Conservation (phyloP, 148 eudicot genomes). For the Rhododendron henanense region DNA sequence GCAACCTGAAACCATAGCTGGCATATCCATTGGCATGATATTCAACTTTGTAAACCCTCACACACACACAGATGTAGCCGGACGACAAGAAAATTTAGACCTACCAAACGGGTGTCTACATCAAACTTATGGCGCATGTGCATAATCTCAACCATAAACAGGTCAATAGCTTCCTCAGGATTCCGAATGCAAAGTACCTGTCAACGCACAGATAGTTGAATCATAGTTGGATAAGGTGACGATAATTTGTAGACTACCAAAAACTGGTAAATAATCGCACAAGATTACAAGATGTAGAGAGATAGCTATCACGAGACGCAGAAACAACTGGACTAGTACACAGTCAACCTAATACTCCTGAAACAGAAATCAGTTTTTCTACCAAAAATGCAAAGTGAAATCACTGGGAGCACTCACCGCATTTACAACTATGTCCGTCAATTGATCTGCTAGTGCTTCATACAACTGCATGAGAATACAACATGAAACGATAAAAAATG, state of each 20-base stretch:
- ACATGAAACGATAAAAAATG: neutral
- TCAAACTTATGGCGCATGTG: slow-evolving; percentile 99
- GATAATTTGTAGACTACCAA: neutral
- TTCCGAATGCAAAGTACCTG: slow-evolving; percentile 96
- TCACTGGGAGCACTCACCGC: slow-evolving; percentile 49
- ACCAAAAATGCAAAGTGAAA: slow-evolving; percentile 5
- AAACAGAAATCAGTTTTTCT: neutral
- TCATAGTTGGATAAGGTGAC: neutral
- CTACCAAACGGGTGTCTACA: slow-evolving; percentile 89
- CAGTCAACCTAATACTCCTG: neutral
- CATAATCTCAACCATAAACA: slow-evolving; percentile 99
- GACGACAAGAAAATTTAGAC: slow-evolving; percentile 8
- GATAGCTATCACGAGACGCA: neutral
- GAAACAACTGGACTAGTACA: neutral
- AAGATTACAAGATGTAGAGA: neutral
- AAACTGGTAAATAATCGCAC: neutral
- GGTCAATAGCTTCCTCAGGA: slow-evolving; percentile 86
- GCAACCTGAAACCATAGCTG: neutral
- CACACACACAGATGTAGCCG: neutral
- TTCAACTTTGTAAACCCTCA: neutral
- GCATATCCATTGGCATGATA: neutral
- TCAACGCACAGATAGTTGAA: neutral
- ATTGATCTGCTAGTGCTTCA: slow-evolving; percentile 90
- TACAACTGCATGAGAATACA: slow-evolving; percentile 50
- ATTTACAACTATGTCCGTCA: slow-evolving; percentile 85